phyloP scores from a whole-genome alignment of 257 asterid genomes.

The Solanum gandarillasii region DNA sequence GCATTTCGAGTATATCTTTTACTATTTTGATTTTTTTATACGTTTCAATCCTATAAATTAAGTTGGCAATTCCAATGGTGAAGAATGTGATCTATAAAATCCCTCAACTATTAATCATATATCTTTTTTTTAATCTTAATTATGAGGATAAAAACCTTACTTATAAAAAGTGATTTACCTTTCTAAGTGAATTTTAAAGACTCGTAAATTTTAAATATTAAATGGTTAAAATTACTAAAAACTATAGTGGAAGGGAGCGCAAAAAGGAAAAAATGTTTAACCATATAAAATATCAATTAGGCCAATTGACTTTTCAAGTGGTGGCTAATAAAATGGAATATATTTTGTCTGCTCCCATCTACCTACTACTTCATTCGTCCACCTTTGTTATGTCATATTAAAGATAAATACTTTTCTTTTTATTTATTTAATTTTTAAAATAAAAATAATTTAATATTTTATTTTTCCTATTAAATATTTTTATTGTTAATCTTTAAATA shows the following conservation, averaged over 20 bases:
- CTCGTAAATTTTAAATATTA: not conserved
- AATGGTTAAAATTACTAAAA: not conserved
- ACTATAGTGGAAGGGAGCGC: not conserved
- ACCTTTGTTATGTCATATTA: too few relatives aligned
- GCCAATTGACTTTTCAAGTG: not conserved
- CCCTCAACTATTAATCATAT: not conserved
- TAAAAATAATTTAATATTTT: too few relatives aligned
- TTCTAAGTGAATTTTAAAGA: too few relatives aligned
- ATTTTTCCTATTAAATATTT: too few relatives aligned
- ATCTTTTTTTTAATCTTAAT: too few relatives aligned
- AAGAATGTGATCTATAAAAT: not conserved
- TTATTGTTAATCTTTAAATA: too few relatives aligned
- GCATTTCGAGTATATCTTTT: not conserved
- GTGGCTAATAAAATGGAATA: not conserved
- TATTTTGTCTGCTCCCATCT: not conserved
- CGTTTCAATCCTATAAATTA: not conserved
- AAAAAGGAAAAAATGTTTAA: not conserved
- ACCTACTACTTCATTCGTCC: not conserved
- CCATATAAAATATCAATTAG: not conserved
- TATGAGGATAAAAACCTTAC: too few relatives aligned
- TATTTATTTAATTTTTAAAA: too few relatives aligned
- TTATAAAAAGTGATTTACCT: not conserved
- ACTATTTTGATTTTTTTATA: not conserved
- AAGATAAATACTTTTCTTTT: too few relatives aligned
- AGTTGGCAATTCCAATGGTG: not conserved